Evolutionary conservation across 345 rosid genomes (phyloP).

Genomic region (Melastoma malabathricum): DNA sequence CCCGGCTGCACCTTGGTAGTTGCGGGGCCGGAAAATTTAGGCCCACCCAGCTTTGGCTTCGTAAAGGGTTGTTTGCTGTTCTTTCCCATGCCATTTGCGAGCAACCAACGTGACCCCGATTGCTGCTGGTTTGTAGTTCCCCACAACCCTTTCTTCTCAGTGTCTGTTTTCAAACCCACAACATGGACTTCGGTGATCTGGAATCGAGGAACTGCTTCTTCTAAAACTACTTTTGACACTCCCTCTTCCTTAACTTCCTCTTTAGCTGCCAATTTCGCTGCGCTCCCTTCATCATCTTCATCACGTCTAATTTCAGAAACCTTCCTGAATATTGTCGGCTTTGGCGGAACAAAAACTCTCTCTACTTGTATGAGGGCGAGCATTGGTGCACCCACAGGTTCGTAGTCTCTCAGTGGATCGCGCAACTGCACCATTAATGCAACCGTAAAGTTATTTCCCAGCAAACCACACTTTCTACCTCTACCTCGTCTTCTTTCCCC

Average conservation of each 20-base stretch:
- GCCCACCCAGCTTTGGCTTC: constrained; percentile 26
- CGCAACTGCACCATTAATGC: constrained; percentile 49
- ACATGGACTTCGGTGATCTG: constrained; percentile 36
- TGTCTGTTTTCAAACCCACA: constrained; percentile 41
- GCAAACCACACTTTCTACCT: constrained; percentile 16
- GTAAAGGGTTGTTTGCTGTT: constrained; percentile 21
- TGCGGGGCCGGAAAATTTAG: constrained; percentile 15
- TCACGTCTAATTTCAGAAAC: constrained; percentile 8
- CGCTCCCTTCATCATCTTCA: constrained; percentile 4
- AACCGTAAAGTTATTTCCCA: constrained; percentile 34
- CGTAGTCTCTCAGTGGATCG: constrained; percentile 50
- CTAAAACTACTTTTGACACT: no score
- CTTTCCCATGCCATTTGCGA: constrained; percentile 40
- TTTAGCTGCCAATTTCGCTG: constrained; percentile 3
- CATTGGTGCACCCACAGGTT: constrained; percentile 69
- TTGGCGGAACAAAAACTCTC: constrained; percentile 18
- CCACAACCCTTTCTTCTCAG: constrained; percentile 28
- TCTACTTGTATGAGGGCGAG: constrained; percentile 53
- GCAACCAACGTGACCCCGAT: constrained; percentile 53
- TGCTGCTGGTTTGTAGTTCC: constrained; percentile 38
- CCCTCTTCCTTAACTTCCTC: no score
- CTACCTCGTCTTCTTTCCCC: constrained; percentile 11
- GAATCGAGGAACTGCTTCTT: constrained; percentile 16
- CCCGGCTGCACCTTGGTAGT: constrained; percentile 10
- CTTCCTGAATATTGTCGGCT: constrained; percentile 9